Conservation (phyloP, 106 monocot genomes). For the Gastrodia elata region DNA sequence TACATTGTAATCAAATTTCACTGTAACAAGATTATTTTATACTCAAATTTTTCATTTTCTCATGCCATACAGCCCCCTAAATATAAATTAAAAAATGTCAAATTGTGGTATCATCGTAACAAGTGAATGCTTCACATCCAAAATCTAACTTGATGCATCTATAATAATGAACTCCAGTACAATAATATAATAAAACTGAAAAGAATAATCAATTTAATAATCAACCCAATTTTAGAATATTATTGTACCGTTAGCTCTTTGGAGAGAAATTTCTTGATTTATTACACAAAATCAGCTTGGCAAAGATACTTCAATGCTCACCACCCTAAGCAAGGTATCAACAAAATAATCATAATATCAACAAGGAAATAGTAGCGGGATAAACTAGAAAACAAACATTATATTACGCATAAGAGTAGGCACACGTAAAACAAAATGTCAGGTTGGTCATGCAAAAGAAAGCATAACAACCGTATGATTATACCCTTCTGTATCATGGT, state of each 20-base stretch:
- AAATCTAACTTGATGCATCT: background rate
- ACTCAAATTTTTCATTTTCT: too few relatives aligned
- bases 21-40: too few relatives aligned
- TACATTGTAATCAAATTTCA: too few relatives aligned
- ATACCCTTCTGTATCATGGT: conserved; percentile 52
- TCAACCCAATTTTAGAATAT: background rate
- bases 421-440: background rate
- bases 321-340: background rate
- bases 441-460: background rate
- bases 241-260: background rate
- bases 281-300: background rate
- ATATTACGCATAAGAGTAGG: background rate
- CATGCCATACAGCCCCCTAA: too few relatives aligned
- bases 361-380: background rate
- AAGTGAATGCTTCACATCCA: background rate
- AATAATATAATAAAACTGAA: too few relatives aligned
- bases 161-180: background rate
- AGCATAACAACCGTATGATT: background rate
- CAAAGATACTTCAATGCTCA: background rate
- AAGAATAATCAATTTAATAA: background rate
- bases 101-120: too few relatives aligned
- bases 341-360: background rate
- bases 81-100: too few relatives aligned
- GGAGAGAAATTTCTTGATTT: background rate
- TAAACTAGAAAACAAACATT: background rate